A percentile compares a stretch with the other conserved stretches of the same genome.
Evolutionary conservation across 2,329 filamentous ascomycete species (phyloP).

Genomic region (Penicillium verrucosum): DNA sequence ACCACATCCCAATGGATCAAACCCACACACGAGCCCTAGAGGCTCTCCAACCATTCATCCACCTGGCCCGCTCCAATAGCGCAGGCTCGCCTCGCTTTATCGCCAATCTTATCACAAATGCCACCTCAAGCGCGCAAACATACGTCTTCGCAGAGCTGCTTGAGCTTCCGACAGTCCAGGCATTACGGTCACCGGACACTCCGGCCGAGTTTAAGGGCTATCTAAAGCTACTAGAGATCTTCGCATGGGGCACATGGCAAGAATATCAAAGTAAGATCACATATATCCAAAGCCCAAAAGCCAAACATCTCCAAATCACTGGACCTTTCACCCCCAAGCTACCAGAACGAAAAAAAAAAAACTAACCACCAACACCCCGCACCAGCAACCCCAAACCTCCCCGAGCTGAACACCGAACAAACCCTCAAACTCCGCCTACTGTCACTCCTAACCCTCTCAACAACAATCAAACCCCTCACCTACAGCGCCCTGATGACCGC

Average conservation of each 20-base stretch:
- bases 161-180: slow-evolving; percentile 72
- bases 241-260: slow-evolving; percentile 86
- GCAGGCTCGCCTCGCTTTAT: slow-evolving; percentile 71
- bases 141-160: slow-evolving; percentile 96
- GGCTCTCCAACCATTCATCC: slow-evolving; percentile 76
- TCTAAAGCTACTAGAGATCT: slow-evolving; percentile 76
- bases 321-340: not conserved
- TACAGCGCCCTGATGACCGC: slow-evolving; percentile 66
- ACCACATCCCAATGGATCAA: slow-evolving; percentile 41
- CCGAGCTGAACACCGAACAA: slow-evolving; percentile 69
- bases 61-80: slow-evolving; percentile 77
- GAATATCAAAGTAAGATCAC: slow-evolving; percentile 61
- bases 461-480: slow-evolving; percentile 63
- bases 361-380: slow-evolving; percentile 3
- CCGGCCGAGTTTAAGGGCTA: slow-evolving; percentile 61
- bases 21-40: slow-evolving; percentile 54
- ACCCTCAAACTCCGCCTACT: slow-evolving; percentile 84
- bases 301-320: not conserved
- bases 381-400: slow-evolving; percentile 57
- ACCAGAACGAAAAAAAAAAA: not conserved
- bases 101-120: slow-evolving; percentile 79
- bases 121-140: slow-evolving; percentile 83
- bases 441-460: slow-evolving; percentile 77
- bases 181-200: slow-evolving; percentile 54
- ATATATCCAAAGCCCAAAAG: slow-evolving; percentile 8